A percentile compares a stretch with the other conserved stretches of the same genome.
Evolutionary conservation across 805 yeast species (phyloP).

Genomic region (Tetrapisispora iriomotensis): DNA sequence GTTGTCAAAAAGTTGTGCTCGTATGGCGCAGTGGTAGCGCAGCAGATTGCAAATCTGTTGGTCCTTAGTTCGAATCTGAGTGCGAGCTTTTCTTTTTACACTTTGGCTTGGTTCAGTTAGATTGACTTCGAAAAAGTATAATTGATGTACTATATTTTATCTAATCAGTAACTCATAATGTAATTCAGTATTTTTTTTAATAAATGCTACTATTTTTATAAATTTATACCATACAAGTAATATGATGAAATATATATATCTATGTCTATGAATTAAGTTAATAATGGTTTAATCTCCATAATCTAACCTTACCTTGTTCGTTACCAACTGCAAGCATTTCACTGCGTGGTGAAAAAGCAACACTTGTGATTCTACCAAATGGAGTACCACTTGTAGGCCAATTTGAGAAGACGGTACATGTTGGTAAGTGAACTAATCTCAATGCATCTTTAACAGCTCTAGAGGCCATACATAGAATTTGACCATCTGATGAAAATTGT

Average conservation of each 20-base stretch:
- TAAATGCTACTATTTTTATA: neutral
- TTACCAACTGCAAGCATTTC: conserved; percentile 86
- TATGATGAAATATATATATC: neutral
- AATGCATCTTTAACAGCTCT: conserved; percentile 79
- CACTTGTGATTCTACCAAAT: conserved; percentile 81
- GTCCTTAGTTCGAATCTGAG: conserved; percentile 97
- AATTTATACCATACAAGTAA: neutral
- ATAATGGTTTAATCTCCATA: conserved; percentile 84
- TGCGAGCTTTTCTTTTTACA: conserved; percentile 59
- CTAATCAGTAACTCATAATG: no score
- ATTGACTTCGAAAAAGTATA: no score
- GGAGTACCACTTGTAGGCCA: conserved; percentile 99
- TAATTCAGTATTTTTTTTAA: no score
- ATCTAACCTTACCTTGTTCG: conserved; percentile 79
- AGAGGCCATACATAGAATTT: conserved; percentile 75
- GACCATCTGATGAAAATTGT: conserved; percentile 79
- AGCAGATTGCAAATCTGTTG: conserved; percentile 98
- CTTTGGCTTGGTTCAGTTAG: no score
- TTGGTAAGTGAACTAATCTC: conserved; percentile 77
- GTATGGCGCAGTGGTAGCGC: conserved; percentile 98
- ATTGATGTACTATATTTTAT: no score
- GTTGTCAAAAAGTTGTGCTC: no score
- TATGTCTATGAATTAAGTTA: conserved; percentile 14
- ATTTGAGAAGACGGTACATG: conserved; percentile 76
- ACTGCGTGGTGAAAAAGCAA: conserved; percentile 67